phyloP scores from a whole-genome alignment of 306 rosid genomes.

The Prunus campanulata region DNA sequence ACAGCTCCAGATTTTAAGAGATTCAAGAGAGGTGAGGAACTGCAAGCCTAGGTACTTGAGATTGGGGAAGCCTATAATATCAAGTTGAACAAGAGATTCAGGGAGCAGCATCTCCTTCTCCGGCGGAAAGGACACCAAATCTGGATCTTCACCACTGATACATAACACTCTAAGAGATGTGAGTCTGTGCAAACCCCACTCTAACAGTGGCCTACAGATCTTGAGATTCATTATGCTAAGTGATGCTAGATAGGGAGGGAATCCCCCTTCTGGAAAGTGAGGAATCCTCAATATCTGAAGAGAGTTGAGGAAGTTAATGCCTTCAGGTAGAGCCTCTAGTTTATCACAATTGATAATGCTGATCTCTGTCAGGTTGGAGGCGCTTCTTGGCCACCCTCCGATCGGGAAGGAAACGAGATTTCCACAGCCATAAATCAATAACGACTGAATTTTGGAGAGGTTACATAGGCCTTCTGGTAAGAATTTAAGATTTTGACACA shows the following conservation, averaged over 20 bases:
- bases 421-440: neutral
- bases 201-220: neutral
- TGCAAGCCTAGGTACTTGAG: constrained; percentile 1
- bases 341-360: too few relatives aligned
- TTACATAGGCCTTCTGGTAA: constrained; percentile 11
- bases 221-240: constrained; percentile 5
- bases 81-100: constrained; percentile 8
- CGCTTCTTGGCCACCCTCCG: too few relatives aligned
- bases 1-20: neutral
- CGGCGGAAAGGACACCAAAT: constrained; percentile 15
- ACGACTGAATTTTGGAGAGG: neutral
- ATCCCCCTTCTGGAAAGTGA: neutral
- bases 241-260: constrained; percentile 19
- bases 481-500: constrained; percentile 13
- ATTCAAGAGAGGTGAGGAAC: constrained; percentile 8
- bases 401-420: neutral
- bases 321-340: neutral
- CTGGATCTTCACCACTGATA: neutral
- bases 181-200: constrained; percentile 17
- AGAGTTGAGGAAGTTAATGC: constrained; percentile 15
- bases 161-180: constrained; percentile 4
- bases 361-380: too few relatives aligned
- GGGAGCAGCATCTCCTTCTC: constrained; percentile 17
- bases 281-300: constrained; percentile 18
- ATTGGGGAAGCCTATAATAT: neutral